Base-by-base conservation (phyloP, 2,329 filamentous ascomycete genomes). In the Ceratocystiopsis sp. region DNA sequence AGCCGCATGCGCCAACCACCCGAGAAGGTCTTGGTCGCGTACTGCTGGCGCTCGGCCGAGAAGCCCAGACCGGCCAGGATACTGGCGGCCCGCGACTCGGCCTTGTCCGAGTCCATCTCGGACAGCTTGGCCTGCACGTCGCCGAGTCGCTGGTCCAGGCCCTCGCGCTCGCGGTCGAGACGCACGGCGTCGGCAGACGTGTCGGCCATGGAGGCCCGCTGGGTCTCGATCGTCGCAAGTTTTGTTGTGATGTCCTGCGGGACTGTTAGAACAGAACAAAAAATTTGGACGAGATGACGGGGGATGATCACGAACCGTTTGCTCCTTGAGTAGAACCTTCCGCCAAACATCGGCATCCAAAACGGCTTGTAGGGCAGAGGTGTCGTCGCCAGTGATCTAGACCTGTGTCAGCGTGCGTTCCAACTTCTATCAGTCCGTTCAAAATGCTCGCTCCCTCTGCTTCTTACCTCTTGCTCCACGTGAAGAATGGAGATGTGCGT, bases 1-100 rank as follows among this genome's bases (percentile, higher is more conserved):
- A 98, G 67, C 68, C 91, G 81, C 91, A 98, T 98, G 63, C 91
- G 79, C 91, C 91, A 98, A 81, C 91, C 91, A 72, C 91, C 91
- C 42, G 91, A 98, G 66, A 98, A 98, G 6, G 89, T 96, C 70
- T 84, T 96, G 43, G 91, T 98, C 15, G 91, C 80, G 57, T 74
- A 86, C 53, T 93, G 83, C 58, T 98, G 91, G 50, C 86, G 74
- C 61, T 96, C 91, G 17, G 84, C 61, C 0, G 91, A 96, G 73
- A 98, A 98, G 53, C 91, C 91, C 46, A 98, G 78, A 74, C 91
- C 91, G 46, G 91, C 89, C 42, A 98, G 71, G 57, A 98, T 98
- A 62, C 84, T 95, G 41, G 91, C 91, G 39, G 91, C 91, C 57
- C 91, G 74, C 50, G 91, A 83, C 58, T 98, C 91, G 46, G 91